Evolutionary conservation across 176 grass and related monocot genomes (phyloP).

Genomic region (Oryza longistaminata): DNA sequence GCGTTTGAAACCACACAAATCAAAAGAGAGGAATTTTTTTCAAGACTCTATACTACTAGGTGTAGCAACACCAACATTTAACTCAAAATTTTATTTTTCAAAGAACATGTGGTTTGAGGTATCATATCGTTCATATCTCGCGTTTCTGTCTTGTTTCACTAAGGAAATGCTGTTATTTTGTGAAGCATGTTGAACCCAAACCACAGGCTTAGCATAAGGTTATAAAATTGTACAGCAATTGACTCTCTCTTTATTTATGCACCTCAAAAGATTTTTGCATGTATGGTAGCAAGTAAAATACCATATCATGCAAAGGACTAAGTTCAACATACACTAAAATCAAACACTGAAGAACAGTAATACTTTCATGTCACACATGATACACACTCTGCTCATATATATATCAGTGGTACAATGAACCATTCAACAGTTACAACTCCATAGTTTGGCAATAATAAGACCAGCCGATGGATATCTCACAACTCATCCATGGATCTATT

Average conservation of each 20-base stretch:
- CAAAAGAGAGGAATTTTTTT: no score
- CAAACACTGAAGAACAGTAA: neutral
- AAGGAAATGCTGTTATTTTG: no score
- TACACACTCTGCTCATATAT: conserved; percentile 5
- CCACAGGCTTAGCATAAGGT: no score
- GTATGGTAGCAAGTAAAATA: neutral
- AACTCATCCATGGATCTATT: no score
- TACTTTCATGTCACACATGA: neutral
- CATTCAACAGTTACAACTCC: neutral
- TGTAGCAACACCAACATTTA: no score
- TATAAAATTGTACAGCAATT: neutral
- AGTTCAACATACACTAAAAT: neutral
- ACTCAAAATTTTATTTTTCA: no score
- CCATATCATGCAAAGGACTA: neutral
- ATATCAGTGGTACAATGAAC: neutral
- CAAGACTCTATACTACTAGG: no score
- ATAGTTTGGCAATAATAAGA: neutral
- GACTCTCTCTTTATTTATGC: neutral
- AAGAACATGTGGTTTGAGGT: no score
- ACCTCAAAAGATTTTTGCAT: neutral
- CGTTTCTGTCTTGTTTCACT: no score
- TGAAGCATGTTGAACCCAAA: no score
- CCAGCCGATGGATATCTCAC: neutral
- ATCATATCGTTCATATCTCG: no score
- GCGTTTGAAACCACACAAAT: no score